Evolutionary conservation across 306 rosid genomes (phyloP), one percentile per base, ranked within the genome.

Genomic region (Cicer judaicum): DNA sequence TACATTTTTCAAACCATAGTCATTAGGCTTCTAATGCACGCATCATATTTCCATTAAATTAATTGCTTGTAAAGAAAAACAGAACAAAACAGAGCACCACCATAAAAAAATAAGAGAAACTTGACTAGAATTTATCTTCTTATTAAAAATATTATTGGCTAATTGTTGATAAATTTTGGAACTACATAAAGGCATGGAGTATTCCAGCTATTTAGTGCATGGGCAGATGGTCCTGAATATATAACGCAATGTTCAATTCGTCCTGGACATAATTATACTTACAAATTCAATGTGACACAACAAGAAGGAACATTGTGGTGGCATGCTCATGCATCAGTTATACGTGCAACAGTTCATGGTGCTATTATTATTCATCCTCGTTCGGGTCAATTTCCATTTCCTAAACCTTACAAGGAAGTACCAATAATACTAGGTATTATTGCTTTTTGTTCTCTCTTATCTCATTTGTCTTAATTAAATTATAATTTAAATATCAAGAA

Each of bases 261-360:
- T 7, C 83, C 89, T 0, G 79, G 54, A 10, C 1, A 50, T 1
- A 85, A 6, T 1, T 89, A 75, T 40, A 79, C 87, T 2, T 82
- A 90, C 57, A 84, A 43, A 75, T 88, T 88, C 48, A 82, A 75
- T 0, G 68, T 88, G 53, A 74, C 55, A n/a, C 59, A 73, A 36
- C 89, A 90, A 71, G 96, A 90, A 48, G 96, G 96, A n/a, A 87
- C 92, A 5, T 68, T 88, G 2, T 90, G 96, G 90, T 87, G 96
- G 96, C 96, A 90, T 61, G 89, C 96, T 1, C 96, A 90, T 46
- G 40, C 76, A 0, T 76, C 85, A 0, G 48, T 78, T 82, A 49
- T 85, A 24, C 95, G 95, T 0, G 87, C 92, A 21, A 89, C 92
- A 0, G 85, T 89, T 15, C 68, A 87, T 7, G 92, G 92, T 6